A percentile compares a stretch with the other conserved stretches of the same genome.
Conservation (phyloP, 495 filamentous ascomycete genomes). For the Aspergillus cavernicola region DNA sequence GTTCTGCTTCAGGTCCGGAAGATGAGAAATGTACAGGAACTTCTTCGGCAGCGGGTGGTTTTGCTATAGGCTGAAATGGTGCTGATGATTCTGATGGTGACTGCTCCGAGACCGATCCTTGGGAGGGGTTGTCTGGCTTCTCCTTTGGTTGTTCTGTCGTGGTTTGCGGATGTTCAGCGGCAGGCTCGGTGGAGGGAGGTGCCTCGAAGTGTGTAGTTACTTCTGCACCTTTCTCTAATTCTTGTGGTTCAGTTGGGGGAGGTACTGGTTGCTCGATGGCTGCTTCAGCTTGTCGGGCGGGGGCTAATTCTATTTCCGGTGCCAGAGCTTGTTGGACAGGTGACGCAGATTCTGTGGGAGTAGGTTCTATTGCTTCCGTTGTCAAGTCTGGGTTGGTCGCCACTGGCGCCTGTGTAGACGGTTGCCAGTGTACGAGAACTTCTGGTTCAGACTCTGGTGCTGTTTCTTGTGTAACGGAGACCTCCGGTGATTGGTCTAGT, state of each 20-base stretch:
- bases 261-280: neutral
- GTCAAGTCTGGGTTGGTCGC: neutral
- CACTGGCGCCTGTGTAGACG: neutral
- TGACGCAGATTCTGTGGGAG: neutral
- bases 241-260: neutral
- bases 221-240: slow-evolving; percentile 1
- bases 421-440: neutral
- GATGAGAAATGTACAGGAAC: neutral
- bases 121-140: neutral
- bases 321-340: slow-evolving; percentile 11
- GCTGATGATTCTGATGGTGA: slow-evolving; percentile 1
- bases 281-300: neutral
- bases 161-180: neutral
- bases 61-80: neutral
- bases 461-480: neutral
- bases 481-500: slow-evolving; percentile 3
- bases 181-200: neutral
- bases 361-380: neutral
- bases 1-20: neutral
- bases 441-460: neutral
- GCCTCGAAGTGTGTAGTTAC: neutral
- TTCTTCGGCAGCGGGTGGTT: neutral
- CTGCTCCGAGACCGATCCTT: slow-evolving; percentile 3
- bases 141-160: neutral
- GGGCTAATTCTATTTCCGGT: neutral